These are phyloP conservation scores for Rhododendron williamsianum DNA, from an alignment of 148 eudicot genomes.

Conservation along the genomic window DNA sequence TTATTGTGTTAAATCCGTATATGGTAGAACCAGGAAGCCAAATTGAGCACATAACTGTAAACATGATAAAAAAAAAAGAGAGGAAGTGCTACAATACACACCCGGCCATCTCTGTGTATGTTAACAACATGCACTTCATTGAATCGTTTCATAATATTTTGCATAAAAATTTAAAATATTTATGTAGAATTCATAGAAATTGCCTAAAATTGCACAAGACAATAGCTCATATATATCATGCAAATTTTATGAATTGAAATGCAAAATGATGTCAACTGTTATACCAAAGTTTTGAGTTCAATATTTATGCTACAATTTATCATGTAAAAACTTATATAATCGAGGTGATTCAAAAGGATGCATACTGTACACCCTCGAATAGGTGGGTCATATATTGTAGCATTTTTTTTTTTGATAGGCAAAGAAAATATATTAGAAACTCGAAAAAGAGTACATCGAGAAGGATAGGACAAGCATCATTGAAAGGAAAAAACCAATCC, in stretches of 20 bases:
- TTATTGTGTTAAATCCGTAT: background rate
- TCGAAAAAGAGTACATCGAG: too few relatives aligned
- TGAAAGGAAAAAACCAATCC: too few relatives aligned
- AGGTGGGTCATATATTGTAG: background rate
- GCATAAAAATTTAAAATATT: background rate
- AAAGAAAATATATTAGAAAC: too few relatives aligned
- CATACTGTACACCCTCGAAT: background rate
- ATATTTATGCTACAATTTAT: background rate
- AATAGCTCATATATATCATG: too few relatives aligned
- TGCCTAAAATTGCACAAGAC: background rate
- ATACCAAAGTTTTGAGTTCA: background rate
- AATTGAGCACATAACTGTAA: background rate
- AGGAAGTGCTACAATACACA: too few relatives aligned
- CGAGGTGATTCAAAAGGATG: background rate
- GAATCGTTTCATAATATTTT: background rate
- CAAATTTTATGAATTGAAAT: background rate
- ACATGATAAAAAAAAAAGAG: background rate
- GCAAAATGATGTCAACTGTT: background rate
- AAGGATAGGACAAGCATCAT: too few relatives aligned
- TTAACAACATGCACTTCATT: background rate
- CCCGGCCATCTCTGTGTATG: too few relatives aligned
- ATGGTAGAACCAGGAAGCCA: background rate
- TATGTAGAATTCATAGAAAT: too few relatives aligned
- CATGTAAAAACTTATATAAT: background rate
- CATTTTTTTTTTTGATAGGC: too few relatives aligned